Evolutionary conservation across 768 basidiomycete genomes (phyloP).

Genomic region (Hydnomerulius pinastri): DNA sequence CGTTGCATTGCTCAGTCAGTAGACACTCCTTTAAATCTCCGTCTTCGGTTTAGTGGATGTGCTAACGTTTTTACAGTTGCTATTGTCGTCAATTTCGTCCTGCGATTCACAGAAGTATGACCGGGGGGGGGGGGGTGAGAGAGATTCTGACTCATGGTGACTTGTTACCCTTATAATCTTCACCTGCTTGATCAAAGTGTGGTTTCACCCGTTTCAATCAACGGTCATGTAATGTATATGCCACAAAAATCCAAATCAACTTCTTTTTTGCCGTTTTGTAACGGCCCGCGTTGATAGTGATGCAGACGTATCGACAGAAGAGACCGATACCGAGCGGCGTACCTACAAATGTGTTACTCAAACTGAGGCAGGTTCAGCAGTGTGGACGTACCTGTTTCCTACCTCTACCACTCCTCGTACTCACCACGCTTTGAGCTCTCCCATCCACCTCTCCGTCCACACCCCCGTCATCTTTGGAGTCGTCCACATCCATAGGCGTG

Average conservation of each 20-base stretch:
- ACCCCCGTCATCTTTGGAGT: slow-evolving; percentile 32
- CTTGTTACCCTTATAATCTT: neutral
- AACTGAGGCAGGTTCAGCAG: neutral
- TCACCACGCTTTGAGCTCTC: slow-evolving; percentile 66
- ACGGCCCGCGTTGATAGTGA: slow-evolving; percentile 51
- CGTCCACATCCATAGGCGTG: slow-evolving; percentile 55
- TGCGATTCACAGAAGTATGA: slow-evolving; percentile 62
- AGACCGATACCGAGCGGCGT: slow-evolving; percentile 71
- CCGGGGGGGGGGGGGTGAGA: neutral
- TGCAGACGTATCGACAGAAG: slow-evolving; percentile 71
- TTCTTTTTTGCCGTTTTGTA: slow-evolving; percentile 60
- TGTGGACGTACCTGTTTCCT: slow-evolving; percentile 52
- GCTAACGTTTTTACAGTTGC: slow-evolving; percentile 53
- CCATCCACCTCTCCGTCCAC: slow-evolving; percentile 48
- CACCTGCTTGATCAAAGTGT: slow-evolving; percentile 17
- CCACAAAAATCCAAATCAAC: slow-evolving; percentile 24
- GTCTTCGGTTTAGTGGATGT: neutral
- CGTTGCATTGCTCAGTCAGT: slow-evolving; percentile 73
- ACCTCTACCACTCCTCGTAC: slow-evolving; percentile 53
- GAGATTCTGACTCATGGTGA: neutral
- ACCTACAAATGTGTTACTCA: slow-evolving; percentile 33
- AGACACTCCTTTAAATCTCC: neutral
- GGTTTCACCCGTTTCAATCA: slow-evolving; percentile 2
- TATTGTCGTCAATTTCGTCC: slow-evolving; percentile 80
- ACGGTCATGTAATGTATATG: slow-evolving; percentile 3